Evolutionary conservation across 2,329 filamentous ascomycete species (phyloP), one percentile per base, ranked within the genome.

Genomic region (Fonsecaea pedrosoi): DNA sequence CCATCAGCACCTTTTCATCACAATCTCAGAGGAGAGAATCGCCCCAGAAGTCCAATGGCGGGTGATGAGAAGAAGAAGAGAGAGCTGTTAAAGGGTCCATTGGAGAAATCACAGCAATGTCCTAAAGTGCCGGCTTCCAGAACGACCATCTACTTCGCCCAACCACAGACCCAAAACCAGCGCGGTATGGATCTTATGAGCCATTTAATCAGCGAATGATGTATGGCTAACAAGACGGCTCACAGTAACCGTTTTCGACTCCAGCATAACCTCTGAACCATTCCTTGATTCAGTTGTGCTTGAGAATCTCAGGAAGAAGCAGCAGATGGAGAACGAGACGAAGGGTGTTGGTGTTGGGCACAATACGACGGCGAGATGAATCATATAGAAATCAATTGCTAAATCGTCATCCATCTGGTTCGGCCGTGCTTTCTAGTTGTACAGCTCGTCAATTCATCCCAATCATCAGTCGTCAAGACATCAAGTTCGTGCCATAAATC

Each of bases 251-350:
- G 75, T 78, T 54, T 73, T 77, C 59, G 72, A 79, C 55, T 77
- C 78, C 15, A 75, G 75, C 30, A 64, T 65, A 7, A 65, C 74
- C 21, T 72, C 77, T 38, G 78, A 80, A 67, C 79, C 77, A 25
- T 81, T 81, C 61, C 72, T 81, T 8, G 77, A 81, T 65, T 76
- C 78, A 7, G 72, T 69, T 5, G 56, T 70, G 9, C 76, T 78
- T 70, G 76, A 77, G 64, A 73, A 66, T 12, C 74, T 79, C 56
- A 62, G 75, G 32, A 75, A 73, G 68, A 64, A 66, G 64, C 60
- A 70, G 53, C 57, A 70, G 38, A 50, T 40, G 48, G 65, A 67
- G 6, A 35, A 6, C 25, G 32, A 45, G 35, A 35, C 57, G 53
- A 32, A 62, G 35, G 7, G 50, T 12, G 25, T 25, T 25, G 30